Base-by-base conservation (phyloP, 2,329 filamentous ascomycete genomes). In the Rutstroemia sp. region DNA sequence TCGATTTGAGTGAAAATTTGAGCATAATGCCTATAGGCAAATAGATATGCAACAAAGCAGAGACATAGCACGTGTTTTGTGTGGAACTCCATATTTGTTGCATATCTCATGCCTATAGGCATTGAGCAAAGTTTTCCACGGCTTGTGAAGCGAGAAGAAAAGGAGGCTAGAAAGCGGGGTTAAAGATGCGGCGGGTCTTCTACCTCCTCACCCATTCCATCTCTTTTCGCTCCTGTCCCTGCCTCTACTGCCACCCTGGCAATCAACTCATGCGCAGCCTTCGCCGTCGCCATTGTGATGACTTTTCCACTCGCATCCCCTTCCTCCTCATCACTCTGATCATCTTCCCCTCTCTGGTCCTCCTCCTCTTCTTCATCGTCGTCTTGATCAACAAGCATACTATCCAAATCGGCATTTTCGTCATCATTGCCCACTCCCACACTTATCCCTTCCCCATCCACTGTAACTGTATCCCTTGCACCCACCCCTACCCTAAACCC, bases 311-410 rank as follows among this genome's bases (percentile, higher is more conserved):
- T 12, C 50, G 7, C 19, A 19, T 17, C 39, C 16, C 6, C 39
- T 42, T 19, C 39, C 39, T 5, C 14, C 17, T 42, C 5, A 8
- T 17, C 39, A 42, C 5, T 42, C 16, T 17, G n/a, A 17, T 19
- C 44, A 21, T 38, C 51, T 27, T 45, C 50, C n/a, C 45, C 55
- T 2, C 38, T 51, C 44, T 57, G 27, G 39, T 42, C 48, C 2
- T 54, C 51, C n/a, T 59, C 56, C 23, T 61, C 59, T 4, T 53
- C 62, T 48, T 65, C 23, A 23, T 23, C 66, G 7, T 64, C 61
- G 6, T 64, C 61, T n/a, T 63, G 58, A 59, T 66, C 64, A 58
- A 68, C 62, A 47, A 69, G 48, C 67, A 67, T 68, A 59, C 67
- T 39, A 12, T 51, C 62, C 27, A 68, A 57, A 54, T 66, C 65